A percentile compares a stretch with the other conserved stretches of the same genome.
These are phyloP conservation scores for Exophiala sp. DNA, from an alignment of 2,329 filamentous ascomycete genomes.

Conservation along the genomic window DNA sequence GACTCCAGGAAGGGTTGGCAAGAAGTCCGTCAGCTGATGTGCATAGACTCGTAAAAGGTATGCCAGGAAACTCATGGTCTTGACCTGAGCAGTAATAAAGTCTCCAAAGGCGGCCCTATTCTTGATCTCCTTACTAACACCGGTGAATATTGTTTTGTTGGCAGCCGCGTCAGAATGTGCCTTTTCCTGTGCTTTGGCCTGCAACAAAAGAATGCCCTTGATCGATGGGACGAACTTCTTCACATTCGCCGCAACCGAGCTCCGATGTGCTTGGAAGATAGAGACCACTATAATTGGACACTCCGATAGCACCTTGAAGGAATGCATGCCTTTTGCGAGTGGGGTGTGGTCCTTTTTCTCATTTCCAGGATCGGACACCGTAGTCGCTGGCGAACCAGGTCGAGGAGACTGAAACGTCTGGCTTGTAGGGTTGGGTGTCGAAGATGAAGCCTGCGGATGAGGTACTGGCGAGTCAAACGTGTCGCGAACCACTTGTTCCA, in stretches of 20 bases:
- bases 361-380: slow-evolving; percentile 69
- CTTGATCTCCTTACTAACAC: slow-evolving; percentile 88
- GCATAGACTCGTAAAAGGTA: slow-evolving; percentile 88
- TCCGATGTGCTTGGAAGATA: slow-evolving; percentile 89
- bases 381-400: slow-evolving; percentile 83
- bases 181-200: slow-evolving; percentile 89
- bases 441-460: slow-evolving; percentile 35
- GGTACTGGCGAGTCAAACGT: slow-evolving; percentile 76
- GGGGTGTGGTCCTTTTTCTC: slow-evolving; percentile 81
- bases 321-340: slow-evolving; percentile 90
- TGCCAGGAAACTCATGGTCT: slow-evolving; percentile 98
- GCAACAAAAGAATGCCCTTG: slow-evolving; percentile 80
- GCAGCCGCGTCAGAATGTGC: slow-evolving; percentile 81
- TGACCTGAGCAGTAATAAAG: slow-evolving; percentile 96
- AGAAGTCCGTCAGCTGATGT: slow-evolving; percentile 80
- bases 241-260: slow-evolving; percentile 76
- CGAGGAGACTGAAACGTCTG: slow-evolving; percentile 81
- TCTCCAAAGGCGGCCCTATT: slow-evolving; percentile 93
- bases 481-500: slow-evolving; percentile 91
- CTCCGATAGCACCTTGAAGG: slow-evolving; percentile 96
- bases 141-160: slow-evolving; percentile 79
- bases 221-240: slow-evolving; percentile 91
- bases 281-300: slow-evolving; percentile 99
- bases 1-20: slow-evolving; percentile 79
- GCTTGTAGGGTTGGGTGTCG: slow-evolving; percentile 49